Conservation (phyloP, 2,329 filamentous ascomycete genomes). For the Fusarium vanettenii region DNA sequence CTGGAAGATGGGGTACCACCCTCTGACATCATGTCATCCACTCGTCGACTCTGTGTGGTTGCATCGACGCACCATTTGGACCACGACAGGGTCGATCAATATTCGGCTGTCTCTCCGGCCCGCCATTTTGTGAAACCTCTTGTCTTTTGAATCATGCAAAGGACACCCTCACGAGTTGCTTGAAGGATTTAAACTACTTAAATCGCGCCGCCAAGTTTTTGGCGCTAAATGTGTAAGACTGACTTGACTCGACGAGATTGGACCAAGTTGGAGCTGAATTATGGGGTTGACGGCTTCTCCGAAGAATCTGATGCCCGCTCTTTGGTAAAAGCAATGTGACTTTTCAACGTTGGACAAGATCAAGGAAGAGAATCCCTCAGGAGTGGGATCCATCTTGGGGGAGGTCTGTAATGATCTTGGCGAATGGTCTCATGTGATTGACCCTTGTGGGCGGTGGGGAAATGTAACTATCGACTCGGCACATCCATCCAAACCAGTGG, state of each 20-base stretch:
- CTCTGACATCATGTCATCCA: constrained; percentile 6
- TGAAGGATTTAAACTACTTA: not conserved
- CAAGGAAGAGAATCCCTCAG: not conserved
- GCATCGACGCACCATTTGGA: not conserved
- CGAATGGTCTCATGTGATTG: not conserved
- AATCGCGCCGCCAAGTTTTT: not conserved
- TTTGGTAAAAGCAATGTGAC: not conserved
- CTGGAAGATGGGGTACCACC: not conserved
- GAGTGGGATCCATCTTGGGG: not conserved
- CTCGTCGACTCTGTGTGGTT: not conserved
- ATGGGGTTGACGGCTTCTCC: not conserved
- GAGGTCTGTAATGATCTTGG: not conserved
- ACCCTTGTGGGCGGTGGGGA: not conserved
- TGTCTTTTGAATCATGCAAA: not conserved
- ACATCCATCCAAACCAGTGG: not conserved
- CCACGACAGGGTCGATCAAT: not conserved
- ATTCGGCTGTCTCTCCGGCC: not conserved
- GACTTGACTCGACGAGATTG: not conserved
- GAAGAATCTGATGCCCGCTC: not conserved
- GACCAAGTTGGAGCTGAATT: not conserved
- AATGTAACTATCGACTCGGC: not conserved
- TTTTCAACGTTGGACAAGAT: not conserved
- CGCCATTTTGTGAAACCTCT: not conserved
- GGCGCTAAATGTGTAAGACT: not conserved
- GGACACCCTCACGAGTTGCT: not conserved